These are phyloP conservation scores for Colletotrichum gigasporum DNA, from an alignment of 2,329 filamentous ascomycete species.

Conservation along the genomic window DNA sequence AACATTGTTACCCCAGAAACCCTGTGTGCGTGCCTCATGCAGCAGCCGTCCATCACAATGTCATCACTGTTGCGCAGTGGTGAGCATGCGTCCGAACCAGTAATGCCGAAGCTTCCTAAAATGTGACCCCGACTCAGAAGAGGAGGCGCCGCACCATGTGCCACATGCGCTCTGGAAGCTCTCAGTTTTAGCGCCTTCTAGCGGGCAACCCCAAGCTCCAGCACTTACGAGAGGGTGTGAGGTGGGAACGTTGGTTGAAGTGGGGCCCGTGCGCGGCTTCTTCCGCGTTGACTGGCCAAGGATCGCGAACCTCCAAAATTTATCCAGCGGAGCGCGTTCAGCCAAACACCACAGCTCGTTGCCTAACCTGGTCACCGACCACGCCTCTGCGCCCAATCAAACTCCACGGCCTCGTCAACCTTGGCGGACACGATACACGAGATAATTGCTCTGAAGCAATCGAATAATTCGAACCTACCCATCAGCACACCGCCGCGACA, in stretches of 20 bases:
- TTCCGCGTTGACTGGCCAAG: conserved; percentile 26
- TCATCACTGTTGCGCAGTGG: conserved; percentile 8
- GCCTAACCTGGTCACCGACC: conserved; percentile 3
- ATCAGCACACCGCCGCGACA: background rate
- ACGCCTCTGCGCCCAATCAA: background rate
- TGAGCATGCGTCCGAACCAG: conserved; percentile 5
- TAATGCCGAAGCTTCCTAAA: background rate
- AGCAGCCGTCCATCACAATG: conserved; percentile 22
- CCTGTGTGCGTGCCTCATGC: background rate
- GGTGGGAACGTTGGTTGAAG: background rate
- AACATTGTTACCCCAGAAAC: background rate
- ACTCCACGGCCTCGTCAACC: background rate
- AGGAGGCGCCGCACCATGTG: background rate
- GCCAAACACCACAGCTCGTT: conserved; percentile 13
- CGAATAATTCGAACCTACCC: background rate
- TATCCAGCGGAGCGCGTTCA: conserved; percentile 29
- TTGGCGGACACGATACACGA: background rate
- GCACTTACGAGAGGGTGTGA: background rate
- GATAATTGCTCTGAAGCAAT: background rate
- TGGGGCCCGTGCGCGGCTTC: conserved; percentile 12
- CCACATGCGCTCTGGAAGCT: background rate
- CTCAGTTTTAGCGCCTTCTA: background rate
- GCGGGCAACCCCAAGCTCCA: background rate
- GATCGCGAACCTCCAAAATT: conserved; percentile 35
- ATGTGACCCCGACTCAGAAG: background rate